These are phyloP conservation scores for Coelastrella sp. DNA, from an alignment of 139 green algal genomes.

Conservation along the genomic window DNA sequence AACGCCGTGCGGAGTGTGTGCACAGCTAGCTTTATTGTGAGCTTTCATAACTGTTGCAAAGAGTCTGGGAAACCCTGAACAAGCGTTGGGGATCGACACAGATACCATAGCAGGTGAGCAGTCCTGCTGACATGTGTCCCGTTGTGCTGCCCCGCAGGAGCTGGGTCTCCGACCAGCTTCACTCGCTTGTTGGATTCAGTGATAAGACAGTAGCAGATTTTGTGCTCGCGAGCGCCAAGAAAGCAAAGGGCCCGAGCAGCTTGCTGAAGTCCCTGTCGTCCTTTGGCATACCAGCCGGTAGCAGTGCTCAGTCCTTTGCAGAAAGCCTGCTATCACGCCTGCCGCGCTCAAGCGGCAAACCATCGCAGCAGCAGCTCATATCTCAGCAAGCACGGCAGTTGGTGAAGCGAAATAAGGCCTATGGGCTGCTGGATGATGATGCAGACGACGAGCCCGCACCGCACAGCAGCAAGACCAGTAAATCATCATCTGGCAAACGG, in stretches of 20 bases:
- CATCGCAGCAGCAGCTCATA: slow-evolving; percentile 30
- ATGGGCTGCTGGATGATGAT: slow-evolving; percentile 71
- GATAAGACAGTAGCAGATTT: slow-evolving; percentile 63
- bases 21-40: too few species aligned
- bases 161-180: slow-evolving; percentile 86
- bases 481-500: background rate
- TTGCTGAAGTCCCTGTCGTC: background rate
- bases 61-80: too few species aligned
- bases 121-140: background rate
- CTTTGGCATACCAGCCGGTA: slow-evolving; percentile 68
- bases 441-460: slow-evolving; percentile 52
- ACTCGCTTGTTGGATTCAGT: slow-evolving; percentile 76
- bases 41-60: too few species aligned
- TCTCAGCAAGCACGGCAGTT: slow-evolving; percentile 63
- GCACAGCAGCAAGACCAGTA: slow-evolving; percentile 20
- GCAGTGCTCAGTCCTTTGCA: slow-evolving; percentile 64
- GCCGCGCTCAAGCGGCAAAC: slow-evolving; percentile 38
- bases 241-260: slow-evolving; percentile 31
- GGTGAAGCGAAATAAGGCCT: slow-evolving; percentile 62
- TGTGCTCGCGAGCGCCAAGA: slow-evolving; percentile 64
- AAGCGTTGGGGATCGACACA: too few species aligned
- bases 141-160: slow-evolving; percentile 35
- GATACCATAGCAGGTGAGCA: too few species aligned
- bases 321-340: slow-evolving; percentile 66
- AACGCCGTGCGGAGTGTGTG: too few species aligned